Evolutionary conservation across 352 stramenopile species (phyloP).

Genomic region (Globisporangium barbulae): DNA sequence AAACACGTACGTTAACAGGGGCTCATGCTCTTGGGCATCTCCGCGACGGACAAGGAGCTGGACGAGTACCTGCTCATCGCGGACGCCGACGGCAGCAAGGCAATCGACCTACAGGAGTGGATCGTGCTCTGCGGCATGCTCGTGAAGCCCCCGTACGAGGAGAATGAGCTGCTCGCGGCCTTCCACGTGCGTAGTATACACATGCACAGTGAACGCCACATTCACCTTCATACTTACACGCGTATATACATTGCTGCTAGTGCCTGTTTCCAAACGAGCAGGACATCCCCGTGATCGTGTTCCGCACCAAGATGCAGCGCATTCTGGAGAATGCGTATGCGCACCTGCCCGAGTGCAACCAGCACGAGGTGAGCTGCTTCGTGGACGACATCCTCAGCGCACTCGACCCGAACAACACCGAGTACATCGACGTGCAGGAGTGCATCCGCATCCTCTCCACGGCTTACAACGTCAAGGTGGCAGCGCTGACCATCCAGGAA

Average conservation of each 20-base stretch:
- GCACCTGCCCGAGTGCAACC: slow-evolving; percentile 60
- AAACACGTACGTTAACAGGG: slow-evolving; percentile 20
- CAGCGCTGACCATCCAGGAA: not conserved
- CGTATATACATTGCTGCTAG: slow-evolving; percentile 18
- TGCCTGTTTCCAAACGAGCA: slow-evolving; percentile 61
- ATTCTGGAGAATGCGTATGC: slow-evolving; percentile 62
- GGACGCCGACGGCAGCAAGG: slow-evolving; percentile 61
- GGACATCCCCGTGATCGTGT: slow-evolving; percentile 55
- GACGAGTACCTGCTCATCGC: slow-evolving; percentile 64
- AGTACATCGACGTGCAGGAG: slow-evolving; percentile 69
- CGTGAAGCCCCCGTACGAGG: slow-evolving; percentile 48
- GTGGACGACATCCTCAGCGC: slow-evolving; percentile 67
- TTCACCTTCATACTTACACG: not conserved
- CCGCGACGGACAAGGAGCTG: slow-evolving; percentile 58
- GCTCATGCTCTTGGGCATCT: slow-evolving; percentile 53
- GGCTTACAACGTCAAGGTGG: slow-evolving; percentile 34
- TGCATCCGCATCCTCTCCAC: slow-evolving; percentile 59
- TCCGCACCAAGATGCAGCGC: slow-evolving; percentile 70
- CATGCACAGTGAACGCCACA: not conserved
- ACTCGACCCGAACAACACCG: slow-evolving; percentile 64
- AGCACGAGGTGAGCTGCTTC: slow-evolving; percentile 67
- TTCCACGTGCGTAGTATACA: slow-evolving; percentile 41
- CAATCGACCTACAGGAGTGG: slow-evolving; percentile 66
- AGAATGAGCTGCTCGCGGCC: slow-evolving; percentile 42
- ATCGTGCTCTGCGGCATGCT: slow-evolving; percentile 62